phyloP scores from a whole-genome alignment of 441 rosid species.

The Jatropha podagrica region DNA sequence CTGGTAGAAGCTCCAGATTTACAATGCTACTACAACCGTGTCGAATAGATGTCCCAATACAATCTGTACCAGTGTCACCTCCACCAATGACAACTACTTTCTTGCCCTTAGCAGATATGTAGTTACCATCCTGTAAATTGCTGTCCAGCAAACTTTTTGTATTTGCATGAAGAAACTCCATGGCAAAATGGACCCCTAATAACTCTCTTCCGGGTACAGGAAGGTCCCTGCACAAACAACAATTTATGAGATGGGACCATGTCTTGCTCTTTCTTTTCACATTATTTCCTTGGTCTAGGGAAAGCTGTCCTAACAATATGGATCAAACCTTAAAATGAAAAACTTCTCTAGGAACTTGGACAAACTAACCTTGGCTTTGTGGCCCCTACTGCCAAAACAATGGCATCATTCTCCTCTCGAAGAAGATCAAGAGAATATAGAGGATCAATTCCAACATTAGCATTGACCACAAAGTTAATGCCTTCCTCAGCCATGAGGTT shows the following conservation, averaged over 20 bases:
- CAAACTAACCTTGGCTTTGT: slow-evolving; percentile 85
- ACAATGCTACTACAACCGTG: slow-evolving; percentile 85
- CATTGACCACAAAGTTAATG: slow-evolving; percentile 84
- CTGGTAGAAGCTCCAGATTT: slow-evolving; percentile 94
- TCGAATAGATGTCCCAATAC: slow-evolving; percentile 97
- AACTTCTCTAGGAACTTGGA: neutral
- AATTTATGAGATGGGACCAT: slow-evolving; percentile 4
- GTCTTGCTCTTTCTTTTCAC: neutral
- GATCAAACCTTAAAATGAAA: neutral
- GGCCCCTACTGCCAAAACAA: slow-evolving; percentile 93
- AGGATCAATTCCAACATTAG: slow-evolving; percentile 90
- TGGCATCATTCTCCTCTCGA: slow-evolving; percentile 79
- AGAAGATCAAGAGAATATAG: slow-evolving; percentile 69
- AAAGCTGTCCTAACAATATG: neutral
- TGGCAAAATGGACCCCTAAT: slow-evolving; percentile 93
- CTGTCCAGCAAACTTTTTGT: slow-evolving; percentile 98
- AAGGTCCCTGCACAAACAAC: slow-evolving; percentile 76
- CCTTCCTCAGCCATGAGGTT: slow-evolving; percentile 95
- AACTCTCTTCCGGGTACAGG: slow-evolving; percentile 91
- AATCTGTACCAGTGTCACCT: slow-evolving; percentile 99
- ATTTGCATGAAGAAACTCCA: slow-evolving; percentile 97
- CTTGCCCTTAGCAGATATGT: slow-evolving; percentile 92
- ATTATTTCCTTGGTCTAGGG: neutral
- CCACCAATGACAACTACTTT: slow-evolving; percentile 99
- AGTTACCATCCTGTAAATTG: slow-evolving; percentile 75